Percentiles rank a stretch among this genome's conserved stretches.
Conservation (phyloP, 2,329 filamentous ascomycete genomes). For the Alternaria brassicicola region DNA sequence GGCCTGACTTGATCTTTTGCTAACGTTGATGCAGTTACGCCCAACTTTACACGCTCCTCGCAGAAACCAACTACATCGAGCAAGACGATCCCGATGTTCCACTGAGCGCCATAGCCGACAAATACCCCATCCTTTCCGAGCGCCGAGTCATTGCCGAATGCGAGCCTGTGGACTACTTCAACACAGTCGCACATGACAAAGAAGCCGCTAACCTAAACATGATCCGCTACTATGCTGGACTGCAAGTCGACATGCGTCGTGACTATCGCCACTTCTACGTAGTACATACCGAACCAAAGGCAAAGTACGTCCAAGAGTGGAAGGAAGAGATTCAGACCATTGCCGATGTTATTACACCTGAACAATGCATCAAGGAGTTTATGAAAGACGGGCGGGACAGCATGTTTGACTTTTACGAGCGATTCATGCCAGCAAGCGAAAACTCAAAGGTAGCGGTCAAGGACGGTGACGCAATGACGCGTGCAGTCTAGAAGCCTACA, state of each 20-base stretch:
- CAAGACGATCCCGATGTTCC: constrained; percentile 25
- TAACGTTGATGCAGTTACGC: constrained; percentile 21
- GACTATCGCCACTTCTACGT: constrained; percentile 42
- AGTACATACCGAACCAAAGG: constrained; percentile 37
- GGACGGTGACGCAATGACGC: background rate
- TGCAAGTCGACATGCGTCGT: constrained; percentile 30
- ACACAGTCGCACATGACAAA: constrained; percentile 21
- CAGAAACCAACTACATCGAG: constrained; percentile 30
- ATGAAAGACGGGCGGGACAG: constrained; percentile 21
- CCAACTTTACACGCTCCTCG: constrained; percentile 36
- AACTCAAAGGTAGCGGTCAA: background rate
- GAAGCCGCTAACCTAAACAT: constrained; percentile 34
- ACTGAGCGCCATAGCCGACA: constrained; percentile 24
- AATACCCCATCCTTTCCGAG: constrained; percentile 40
- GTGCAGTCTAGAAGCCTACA: background rate
- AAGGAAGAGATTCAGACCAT: constrained; percentile 31
- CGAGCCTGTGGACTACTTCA: constrained; percentile 33
- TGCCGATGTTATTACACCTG: constrained; percentile 37
- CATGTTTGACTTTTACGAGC: constrained; percentile 40
- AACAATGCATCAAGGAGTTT: constrained; percentile 34
- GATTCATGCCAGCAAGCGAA: constrained; percentile 18
- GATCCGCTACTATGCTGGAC: constrained; percentile 34
- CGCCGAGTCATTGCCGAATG: constrained; percentile 26
- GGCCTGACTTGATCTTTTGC: background rate
- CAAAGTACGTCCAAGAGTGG: constrained; percentile 27